Evolutionary conservation across 345 rosid species (phyloP).

Genomic region (Aquilaria malaccensis): DNA sequence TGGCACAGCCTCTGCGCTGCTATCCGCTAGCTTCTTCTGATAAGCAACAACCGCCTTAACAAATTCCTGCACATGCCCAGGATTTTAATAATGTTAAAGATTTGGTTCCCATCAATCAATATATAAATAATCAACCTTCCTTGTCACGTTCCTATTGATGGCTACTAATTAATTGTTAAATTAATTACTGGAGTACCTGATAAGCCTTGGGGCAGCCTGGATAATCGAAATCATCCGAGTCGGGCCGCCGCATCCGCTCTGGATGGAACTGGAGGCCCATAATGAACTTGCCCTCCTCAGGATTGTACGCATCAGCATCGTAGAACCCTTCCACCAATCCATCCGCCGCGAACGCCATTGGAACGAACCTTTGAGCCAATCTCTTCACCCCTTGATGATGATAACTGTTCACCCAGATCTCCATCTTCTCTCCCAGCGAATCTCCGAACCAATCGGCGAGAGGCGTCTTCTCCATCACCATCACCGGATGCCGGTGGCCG

Average conservation of each 20-base stretch:
- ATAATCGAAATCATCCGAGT: constrained; percentile 55
- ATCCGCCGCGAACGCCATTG: constrained; percentile 81
- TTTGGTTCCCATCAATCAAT: no score
- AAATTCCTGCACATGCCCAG: constrained; percentile 48
- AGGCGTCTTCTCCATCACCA: constrained; percentile 50
- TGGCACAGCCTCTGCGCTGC: constrained; percentile 31
- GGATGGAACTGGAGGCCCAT: constrained; percentile 94
- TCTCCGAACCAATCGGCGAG: constrained; percentile 61
- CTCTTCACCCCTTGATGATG: constrained; percentile 89
- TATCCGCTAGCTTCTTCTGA: constrained; percentile 54
- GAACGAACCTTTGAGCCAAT: constrained; percentile 60
- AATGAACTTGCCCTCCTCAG: constrained; percentile 69
- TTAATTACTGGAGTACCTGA: constrained; percentile 33
- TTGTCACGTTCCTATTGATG: no score
- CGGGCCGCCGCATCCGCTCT: constrained; percentile 61
- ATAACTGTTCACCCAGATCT: constrained; percentile 74
- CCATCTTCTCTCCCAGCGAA: constrained; percentile 48
- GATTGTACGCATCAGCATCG: constrained; percentile 68
- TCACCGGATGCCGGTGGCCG: constrained; percentile 61
- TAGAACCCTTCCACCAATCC: constrained; percentile 88
- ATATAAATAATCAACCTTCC: no score
- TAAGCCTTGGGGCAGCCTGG: constrained; percentile 80
- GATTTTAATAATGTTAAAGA: no score
- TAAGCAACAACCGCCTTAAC: constrained; percentile 80
- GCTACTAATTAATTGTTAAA: background rate